Evolutionary conservation across 2,329 filamentous ascomycete genomes (phyloP), one percentile per base, ranked within the genome.

Genomic region (Aspergillus eucalypticola): DNA sequence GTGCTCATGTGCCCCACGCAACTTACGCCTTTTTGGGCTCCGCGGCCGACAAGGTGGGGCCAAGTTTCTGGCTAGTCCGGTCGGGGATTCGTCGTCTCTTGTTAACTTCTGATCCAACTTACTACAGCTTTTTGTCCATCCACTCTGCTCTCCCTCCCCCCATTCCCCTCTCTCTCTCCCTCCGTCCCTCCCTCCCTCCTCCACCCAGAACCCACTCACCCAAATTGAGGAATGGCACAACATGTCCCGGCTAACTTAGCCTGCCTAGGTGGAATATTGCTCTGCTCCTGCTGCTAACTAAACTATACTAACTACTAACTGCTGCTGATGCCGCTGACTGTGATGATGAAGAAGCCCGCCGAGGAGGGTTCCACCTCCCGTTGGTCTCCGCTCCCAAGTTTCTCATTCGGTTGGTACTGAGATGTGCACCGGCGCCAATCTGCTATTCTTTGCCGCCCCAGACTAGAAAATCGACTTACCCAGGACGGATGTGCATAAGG

Each of bases 21-120:
- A 58, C 60, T 64, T 64, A 62, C 64, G 59, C 63, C 64, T 56
- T 64, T 67, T 65, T 67, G 63, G 64, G 66, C 60, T 67, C 63
- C 67, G 63, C 66, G 63, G 63, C 66, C 63, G 66, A 62, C 39
- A 58, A 58, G 50, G 67, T 65, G 63, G 62, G 56, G 52, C 35
- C 32, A 27, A 29, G 29, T 55, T 59, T 55, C 58, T 57, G 41
- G 38, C 48, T 61, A 49, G 58, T 49, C 38, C 25, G 11, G 23
- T 38, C 49, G 52, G 49, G 60, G 41, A 64, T 66, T 64, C 58
- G 63, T 57, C 52, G 29, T 19, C 54, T 27, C 39, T 44, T 61
- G 38, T 54, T 54, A 54, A 44, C 35, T 42, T 61, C 55, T 35
- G 49, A 58, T 58, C 59, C 59, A 54, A 53, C 54, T 42, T 42